phyloP scores from a whole-genome alignment of 2,329 filamentous ascomycete genomes.

The Nemania sp. region DNA sequence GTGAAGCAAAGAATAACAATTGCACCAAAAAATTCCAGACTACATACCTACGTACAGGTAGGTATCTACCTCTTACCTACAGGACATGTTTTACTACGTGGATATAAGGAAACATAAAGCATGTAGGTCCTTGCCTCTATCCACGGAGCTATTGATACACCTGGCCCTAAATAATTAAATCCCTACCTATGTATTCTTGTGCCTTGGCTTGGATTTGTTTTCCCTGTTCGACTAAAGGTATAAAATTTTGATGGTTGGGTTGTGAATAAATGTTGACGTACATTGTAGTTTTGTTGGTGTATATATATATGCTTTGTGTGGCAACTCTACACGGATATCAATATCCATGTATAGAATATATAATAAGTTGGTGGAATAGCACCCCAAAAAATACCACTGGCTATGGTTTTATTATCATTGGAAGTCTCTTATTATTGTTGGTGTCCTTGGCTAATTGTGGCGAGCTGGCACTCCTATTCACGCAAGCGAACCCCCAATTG shows the following conservation, averaged over 20 bases:
- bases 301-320: not conserved
- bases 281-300: not conserved
- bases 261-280: not conserved
- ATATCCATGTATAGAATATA: not conserved
- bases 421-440: not conserved
- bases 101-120: not conserved
- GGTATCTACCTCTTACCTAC: not conserved
- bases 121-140: no score
- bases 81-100: no score
- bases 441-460: not conserved
- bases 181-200: no score
- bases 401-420: not conserved
- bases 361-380: not conserved
- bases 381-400: not conserved
- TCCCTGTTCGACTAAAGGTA: no score
- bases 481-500: not conserved
- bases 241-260: no score
- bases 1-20: no score
- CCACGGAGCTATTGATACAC: no score
- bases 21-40: no score
- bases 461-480: not conserved
- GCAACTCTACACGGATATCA: no score
- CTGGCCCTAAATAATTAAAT: no score
- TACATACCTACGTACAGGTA: no score
- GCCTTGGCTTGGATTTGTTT: no score